Evolutionary conservation across 805 yeast species (phyloP), one percentile per base, ranked within the genome.

Genomic region (Danielia oregonensis): DNA sequence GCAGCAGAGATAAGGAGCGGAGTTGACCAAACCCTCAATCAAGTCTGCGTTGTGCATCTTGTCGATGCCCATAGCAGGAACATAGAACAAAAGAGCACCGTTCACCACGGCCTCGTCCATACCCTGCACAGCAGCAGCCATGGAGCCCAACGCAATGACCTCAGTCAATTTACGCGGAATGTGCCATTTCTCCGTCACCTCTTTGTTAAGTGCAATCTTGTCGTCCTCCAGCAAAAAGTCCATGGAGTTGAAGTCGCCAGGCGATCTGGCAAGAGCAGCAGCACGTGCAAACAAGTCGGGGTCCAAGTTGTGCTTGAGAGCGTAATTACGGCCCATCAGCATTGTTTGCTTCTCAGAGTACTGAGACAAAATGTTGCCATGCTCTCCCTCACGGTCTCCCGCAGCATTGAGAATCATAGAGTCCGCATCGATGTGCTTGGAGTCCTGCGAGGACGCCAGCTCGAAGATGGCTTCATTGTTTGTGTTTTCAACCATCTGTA

Each of bases 41-140:
- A 82, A 75, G 33, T 73, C 71, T 28, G 76, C 68, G 29, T 71
- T 63, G 29, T 69, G 64, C 52, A 55, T 40, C 3, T 38, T 36
- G 15, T 39, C 38, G 28, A 82, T 65, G 2, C 79, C 80, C 52
- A 82, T 68, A 15, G 63, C 70, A 2, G 44, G 35, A 2, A 85
- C 84, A 54, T 78, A 82, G 42, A 70, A 74, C 16, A 79, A 53
- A 30, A 72, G 75, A 15, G 86, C 86, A 24, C 86, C 87, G 43
- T 80, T 79, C 39, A 78, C 63, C 7, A 79, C 86, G 5, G 85
- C 72, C 53, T 81, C 84, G 54, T 81, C 87, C 84, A 78, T 78
- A 34, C 87, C 87, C 52, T 81, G 87, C 26, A 79, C 83, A 4
- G 82, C 79, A 4, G 84, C 82, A 33, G 84, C 78, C 66, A 79